These are phyloP conservation scores for Rhodotorula taiwanensis DNA, from an alignment of 768 basidiomycete genomes.

Conservation along the genomic window DNA sequence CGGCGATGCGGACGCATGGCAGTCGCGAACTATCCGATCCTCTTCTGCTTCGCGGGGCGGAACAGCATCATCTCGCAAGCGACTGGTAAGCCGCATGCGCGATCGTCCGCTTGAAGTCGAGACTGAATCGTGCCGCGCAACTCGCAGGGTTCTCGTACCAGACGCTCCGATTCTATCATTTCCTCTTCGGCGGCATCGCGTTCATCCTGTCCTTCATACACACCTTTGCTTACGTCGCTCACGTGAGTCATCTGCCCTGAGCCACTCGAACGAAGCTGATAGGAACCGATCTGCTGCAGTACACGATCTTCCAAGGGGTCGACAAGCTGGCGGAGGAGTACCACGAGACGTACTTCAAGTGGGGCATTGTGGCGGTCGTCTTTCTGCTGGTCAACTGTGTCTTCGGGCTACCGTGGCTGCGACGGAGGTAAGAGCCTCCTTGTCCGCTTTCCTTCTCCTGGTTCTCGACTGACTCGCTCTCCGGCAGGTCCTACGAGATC, in stretches of 20 bases:
- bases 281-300: slow-evolving; percentile 5
- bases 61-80: slow-evolving; percentile 18
- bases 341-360: slow-evolving; percentile 18
- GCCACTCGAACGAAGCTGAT: too few species aligned
- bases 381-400: slow-evolving; percentile 18
- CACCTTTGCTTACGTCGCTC: slow-evolving; percentile 17
- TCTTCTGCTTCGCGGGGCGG: slow-evolving; percentile 21
- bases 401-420: slow-evolving; percentile 17
- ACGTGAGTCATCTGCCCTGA: not conserved
- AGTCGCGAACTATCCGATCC: slow-evolving; percentile 18
- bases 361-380: slow-evolving; percentile 25
- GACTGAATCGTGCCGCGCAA: too few species aligned
- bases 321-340: not conserved
- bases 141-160: slow-evolving; percentile 27
- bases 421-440: not conserved
- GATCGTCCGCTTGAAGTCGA: not conserved
- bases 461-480: not conserved
- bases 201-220: slow-evolving; percentile 26
- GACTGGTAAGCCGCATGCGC: slow-evolving; percentile 14
- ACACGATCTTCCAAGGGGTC: slow-evolving; percentile 6
- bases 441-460: not conserved
- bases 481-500: slow-evolving; percentile 10
- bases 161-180: slow-evolving; percentile 26
- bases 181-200: slow-evolving; percentile 12
- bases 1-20: slow-evolving; percentile 28